These are phyloP conservation scores for Podaxis mareebaensis DNA, from an alignment of 768 basidiomycete species.

Conservation along the genomic window DNA sequence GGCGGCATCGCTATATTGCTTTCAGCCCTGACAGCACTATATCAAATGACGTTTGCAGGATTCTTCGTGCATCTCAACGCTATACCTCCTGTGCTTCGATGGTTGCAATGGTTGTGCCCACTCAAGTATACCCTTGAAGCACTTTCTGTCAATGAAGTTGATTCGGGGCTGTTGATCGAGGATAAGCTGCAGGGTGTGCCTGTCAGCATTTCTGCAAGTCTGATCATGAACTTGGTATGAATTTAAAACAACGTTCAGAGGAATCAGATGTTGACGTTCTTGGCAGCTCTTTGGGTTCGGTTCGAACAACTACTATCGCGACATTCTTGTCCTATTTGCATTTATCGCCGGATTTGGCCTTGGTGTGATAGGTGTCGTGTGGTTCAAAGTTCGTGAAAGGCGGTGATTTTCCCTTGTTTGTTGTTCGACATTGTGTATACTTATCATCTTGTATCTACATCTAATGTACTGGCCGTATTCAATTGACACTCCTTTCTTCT, in stretches of 20 bases:
- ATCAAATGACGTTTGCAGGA: constrained; percentile 87
- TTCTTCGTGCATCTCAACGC: constrained; percentile 87
- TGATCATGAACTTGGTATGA: constrained; percentile 82
- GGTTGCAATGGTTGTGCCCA: constrained; percentile 91
- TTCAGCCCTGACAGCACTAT: constrained; percentile 72
- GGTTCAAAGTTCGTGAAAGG: constrained; percentile 75
- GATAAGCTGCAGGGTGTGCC: constrained; percentile 83
- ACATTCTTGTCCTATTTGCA: constrained; percentile 84
- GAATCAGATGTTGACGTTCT: constrained; percentile 7
- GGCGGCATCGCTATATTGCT: constrained; percentile 90
- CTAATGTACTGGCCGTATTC: background rate
- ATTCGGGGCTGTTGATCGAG: constrained; percentile 80
- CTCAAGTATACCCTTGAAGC: constrained; percentile 86
- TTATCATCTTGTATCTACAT: background rate
- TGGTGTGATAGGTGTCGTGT: constrained; percentile 74
- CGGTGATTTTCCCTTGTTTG: constrained; percentile 41
- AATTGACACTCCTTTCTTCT: background rate
- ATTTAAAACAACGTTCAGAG: background rate
- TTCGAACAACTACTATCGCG: constrained; percentile 79
- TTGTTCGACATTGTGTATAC: background rate
- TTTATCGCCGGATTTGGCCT: constrained; percentile 81
- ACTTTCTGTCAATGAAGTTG: constrained; percentile 88
- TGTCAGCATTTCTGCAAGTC: constrained; percentile 71
- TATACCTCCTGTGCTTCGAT: constrained; percentile 90
- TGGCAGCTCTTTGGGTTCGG: constrained; percentile 86